Base-by-base conservation (phyloP, 2,329 filamentous ascomycete species). In the Daldinia sp. region DNA sequence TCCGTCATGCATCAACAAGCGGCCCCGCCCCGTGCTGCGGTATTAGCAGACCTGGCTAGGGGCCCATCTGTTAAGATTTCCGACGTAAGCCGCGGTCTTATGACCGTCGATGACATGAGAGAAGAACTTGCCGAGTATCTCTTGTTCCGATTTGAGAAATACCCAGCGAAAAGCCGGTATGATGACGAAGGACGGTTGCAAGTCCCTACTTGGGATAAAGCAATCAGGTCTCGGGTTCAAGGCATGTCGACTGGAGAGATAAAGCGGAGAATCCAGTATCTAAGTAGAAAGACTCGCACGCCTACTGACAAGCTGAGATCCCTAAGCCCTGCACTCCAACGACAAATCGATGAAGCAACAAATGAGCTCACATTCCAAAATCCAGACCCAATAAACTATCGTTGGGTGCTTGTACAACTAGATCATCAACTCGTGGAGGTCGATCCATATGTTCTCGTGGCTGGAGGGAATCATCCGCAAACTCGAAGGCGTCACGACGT, bases 361-460 rank as follows among this genome's bases (percentile, higher is more conserved):
- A 69, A 76, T 5, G 66, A 74, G 1, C 72, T 84, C 8, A 70
- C 74, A 13, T 32, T 54, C 1, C 34, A 35, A 3, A 80, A 83
- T 25, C 54, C 37, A 2, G 80, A 83, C 34, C 55, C 41, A 2
- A 27, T 32, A 1, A 76, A 77, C 4, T 84, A 75, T 58, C 68
- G 75, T 23, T 80, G 79, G 61, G 72, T 74, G 13, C 71, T 85
- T 3, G 78, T 73, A 11, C 83, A 85, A 68, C 70, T 85, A 5
- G 78, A 83, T 34, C 77, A 77, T 23, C 74, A 78, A 56, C 67
- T 77, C 3, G 76, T 71, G 53, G 68, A 70, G 34, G 64, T 77
- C 19, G 64, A 65, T 9, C 61, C 63, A n/a, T 67, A 71, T 43
- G 39, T 54, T n/a, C 10, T 35, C 5, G 21, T 51, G 7, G 17